Conservation (phyloP, 2,329 filamentous ascomycete genomes). For the Fusarium pseudograminearum region DNA sequence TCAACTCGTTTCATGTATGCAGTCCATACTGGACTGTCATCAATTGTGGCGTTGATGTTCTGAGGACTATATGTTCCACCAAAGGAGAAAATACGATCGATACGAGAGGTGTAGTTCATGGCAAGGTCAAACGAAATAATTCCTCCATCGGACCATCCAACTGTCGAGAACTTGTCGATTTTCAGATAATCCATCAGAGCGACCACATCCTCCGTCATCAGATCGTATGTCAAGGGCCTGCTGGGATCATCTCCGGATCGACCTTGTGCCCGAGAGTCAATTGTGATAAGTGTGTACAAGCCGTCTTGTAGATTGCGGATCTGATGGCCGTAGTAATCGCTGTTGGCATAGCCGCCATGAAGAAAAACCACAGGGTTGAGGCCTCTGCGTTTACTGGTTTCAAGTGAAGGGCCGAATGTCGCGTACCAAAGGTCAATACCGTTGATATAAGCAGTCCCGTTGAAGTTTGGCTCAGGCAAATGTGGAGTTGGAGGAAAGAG, state of each 20-base stretch:
- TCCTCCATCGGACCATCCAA: constrained; percentile 1
- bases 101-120: neutral
- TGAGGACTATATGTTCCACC: neutral
- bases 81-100: constrained; percentile 1
- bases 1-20: neutral
- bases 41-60: neutral
- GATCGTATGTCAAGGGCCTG: neutral
- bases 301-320: neutral
- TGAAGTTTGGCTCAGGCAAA: neutral
- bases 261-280: constrained; percentile 3
- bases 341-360: constrained; percentile 6
- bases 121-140: constrained; percentile 1
- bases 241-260: neutral
- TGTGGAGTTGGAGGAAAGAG: neutral
- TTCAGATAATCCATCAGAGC: constrained; percentile 2
- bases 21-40: neutral
- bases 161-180: neutral
- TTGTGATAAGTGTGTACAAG: neutral
- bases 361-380: neutral
- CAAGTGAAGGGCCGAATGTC: neutral
- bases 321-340: constrained; percentile 4
- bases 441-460: neutral
- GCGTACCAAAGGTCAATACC: constrained; percentile 11
- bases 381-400: neutral
- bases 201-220: neutral